Conservation (phyloP, 768 basidiomycete species). For the Rhizopogon vinicolor region DNA sequence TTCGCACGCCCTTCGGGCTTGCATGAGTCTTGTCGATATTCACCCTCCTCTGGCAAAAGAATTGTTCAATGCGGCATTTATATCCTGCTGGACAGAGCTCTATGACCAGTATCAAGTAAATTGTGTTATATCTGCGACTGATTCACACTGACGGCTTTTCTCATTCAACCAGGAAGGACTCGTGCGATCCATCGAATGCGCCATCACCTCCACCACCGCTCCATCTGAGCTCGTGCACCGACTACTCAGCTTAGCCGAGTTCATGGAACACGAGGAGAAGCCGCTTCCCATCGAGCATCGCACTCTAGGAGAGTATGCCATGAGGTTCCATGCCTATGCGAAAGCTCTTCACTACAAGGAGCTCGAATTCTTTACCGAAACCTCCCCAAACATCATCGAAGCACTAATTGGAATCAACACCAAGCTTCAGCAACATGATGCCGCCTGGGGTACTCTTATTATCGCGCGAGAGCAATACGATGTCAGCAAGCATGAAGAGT, state of each 20-base stretch:
- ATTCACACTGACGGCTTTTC: slow-evolving; percentile 6
- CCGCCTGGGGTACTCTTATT: slow-evolving; percentile 93
- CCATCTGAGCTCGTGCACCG: slow-evolving; percentile 90
- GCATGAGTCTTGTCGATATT: slow-evolving; percentile 89
- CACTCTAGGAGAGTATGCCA: slow-evolving; percentile 89
- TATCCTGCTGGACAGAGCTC: slow-evolving; percentile 95
- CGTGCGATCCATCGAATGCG: slow-evolving; percentile 82
- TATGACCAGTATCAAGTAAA: slow-evolving; percentile 94
- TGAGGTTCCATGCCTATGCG: slow-evolving; percentile 91
- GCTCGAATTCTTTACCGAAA: slow-evolving; percentile 91
- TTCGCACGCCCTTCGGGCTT: slow-evolving; percentile 95
- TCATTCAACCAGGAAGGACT: slow-evolving; percentile 72
- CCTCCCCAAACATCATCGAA: slow-evolving; percentile 87
- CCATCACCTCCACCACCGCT: slow-evolving; percentile 71
- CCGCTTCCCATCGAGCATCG: slow-evolving; percentile 90
- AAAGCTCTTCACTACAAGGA: slow-evolving; percentile 99
- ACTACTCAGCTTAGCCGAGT: slow-evolving; percentile 91
- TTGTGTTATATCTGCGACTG: background rate
- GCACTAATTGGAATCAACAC: slow-evolving; percentile 96
- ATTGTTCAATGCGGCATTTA: slow-evolving; percentile 95
- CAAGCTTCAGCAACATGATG: slow-evolving; percentile 93
- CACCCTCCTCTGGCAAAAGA: slow-evolving; percentile 91
- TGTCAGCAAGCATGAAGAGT: slow-evolving; percentile 91
- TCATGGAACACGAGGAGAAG: slow-evolving; percentile 99
- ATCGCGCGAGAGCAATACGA: slow-evolving; percentile 89